Percentiles rank a stretch among this genome's conserved stretches.
These are phyloP conservation scores for Aplosporella prunicola DNA, from an alignment of 2,329 filamentous ascomycete species.

Conservation along the genomic window DNA sequence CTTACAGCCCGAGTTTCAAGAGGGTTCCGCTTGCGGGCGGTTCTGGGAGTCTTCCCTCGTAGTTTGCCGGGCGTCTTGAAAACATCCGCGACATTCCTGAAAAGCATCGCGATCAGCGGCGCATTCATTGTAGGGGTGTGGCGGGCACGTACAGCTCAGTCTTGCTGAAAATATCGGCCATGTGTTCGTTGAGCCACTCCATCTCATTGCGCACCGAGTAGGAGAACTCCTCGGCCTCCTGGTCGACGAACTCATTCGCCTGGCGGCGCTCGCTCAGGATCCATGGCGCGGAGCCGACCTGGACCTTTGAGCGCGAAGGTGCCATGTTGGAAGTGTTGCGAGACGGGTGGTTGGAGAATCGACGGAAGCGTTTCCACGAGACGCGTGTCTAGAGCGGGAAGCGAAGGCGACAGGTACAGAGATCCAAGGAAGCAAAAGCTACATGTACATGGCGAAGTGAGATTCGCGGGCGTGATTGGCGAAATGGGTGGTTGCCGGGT, in stretches of 20 bases:
- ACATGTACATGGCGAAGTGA: no score
- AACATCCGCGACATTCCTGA: constrained; percentile 82
- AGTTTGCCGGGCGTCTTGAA: constrained; percentile 89
- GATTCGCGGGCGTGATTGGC: no score
- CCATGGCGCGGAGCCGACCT: constrained; percentile 79
- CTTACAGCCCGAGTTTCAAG: constrained; percentile 56
- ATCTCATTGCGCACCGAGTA: constrained; percentile 89
- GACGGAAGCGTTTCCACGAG: no score
- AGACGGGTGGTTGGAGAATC: no score
- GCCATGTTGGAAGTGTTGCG: constrained; percentile 14
- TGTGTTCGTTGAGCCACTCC: constrained; percentile 98
- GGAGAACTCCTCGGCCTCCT: constrained; percentile 86
- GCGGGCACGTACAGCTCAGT: constrained; percentile 64
- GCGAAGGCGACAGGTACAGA: no score
- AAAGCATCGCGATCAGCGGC: constrained; percentile 18
- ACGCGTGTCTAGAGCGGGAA: no score
- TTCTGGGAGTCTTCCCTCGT: constrained; percentile 71
- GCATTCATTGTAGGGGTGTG: constrained; percentile 7
- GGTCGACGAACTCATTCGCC: constrained; percentile 61
- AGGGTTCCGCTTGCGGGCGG: constrained; percentile 51
- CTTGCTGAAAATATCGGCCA: constrained; percentile 84
- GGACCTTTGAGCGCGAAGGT: constrained; percentile 23
- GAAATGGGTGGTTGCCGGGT: no score
- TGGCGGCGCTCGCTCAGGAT: constrained; percentile 74
- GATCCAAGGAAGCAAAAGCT: no score